Percentiles rank a stretch among this genome's conserved stretches.
Conservation (phyloP, 2,329 filamentous ascomycete genomes). For the Chaetomium strumarium region DNA sequence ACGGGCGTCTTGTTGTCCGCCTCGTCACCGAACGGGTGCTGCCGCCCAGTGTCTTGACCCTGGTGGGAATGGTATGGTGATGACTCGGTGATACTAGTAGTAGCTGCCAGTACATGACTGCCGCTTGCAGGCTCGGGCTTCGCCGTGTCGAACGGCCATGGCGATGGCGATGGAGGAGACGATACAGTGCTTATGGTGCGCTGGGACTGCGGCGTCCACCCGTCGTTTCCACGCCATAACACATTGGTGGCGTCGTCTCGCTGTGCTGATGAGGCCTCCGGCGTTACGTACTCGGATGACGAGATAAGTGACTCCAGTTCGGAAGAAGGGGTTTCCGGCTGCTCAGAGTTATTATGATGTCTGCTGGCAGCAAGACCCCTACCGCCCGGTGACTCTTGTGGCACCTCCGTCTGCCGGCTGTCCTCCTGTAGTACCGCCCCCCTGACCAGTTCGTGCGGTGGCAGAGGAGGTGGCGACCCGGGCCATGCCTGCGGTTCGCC, state of each 20-base stretch:
- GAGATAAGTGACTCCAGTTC: slow-evolving; percentile 1
- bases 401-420: slow-evolving; percentile 3
- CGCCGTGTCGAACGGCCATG: slow-evolving; percentile 24
- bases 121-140: slow-evolving; percentile 31
- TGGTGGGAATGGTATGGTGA: slow-evolving; percentile 16
- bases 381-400: slow-evolving; percentile 10
- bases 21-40: slow-evolving; percentile 25
- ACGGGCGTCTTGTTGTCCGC: slow-evolving; percentile 21
- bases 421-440: not conserved
- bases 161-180: slow-evolving; percentile 29
- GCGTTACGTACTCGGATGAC: slow-evolving; percentile 13
- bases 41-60: slow-evolving; percentile 7
- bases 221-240: slow-evolving; percentile 29
- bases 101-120: slow-evolving; percentile 26
- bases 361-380: slow-evolving; percentile 26
- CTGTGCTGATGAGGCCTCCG: slow-evolving; percentile 22
- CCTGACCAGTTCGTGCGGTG: too few relatives aligned
- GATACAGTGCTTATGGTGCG: slow-evolving; percentile 33
- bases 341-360: slow-evolving; percentile 26
- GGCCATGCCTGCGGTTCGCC: not conserved
- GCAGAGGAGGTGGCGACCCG: not conserved
- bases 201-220: slow-evolving; percentile 32
- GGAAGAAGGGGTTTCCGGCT: slow-evolving; percentile 18
- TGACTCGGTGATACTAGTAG: slow-evolving; percentile 12
- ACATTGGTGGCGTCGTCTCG: slow-evolving; percentile 30